Evolutionary conservation across 202 grass and related monocot species (phyloP), one percentile per base, ranked within the genome.

Genomic region (Setaria italica): DNA sequence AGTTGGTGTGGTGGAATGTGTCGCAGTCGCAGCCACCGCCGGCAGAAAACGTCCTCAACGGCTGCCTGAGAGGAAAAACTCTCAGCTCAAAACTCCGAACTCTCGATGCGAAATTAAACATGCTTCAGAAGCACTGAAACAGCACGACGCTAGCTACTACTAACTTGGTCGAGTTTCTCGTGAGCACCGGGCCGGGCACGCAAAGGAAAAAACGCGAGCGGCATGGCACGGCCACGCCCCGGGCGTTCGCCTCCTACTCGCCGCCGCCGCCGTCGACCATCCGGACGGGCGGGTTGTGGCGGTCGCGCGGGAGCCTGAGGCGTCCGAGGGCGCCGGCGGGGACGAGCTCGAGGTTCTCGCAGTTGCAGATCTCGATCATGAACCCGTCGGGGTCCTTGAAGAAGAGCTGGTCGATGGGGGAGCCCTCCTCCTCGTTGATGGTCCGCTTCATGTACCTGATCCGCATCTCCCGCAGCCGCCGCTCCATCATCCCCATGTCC

Each of bases 351-450:
- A 94, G 88, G 86, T 92, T 97, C 89, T 99, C 91, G 62, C 96
- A 99, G 86, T 99, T 95, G 90, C 93, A 99, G 72, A 99, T 77
- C 90, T 99, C 96, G 49, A 99, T 94, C 96, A 99, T 99, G 81
- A 95, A 98, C 50, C 93, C 90, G 55, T 95, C 90, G 0, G 96
- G 96, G 63, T 99, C 93, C 76, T 95, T 91, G 84, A 99, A 99
- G 88, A 99, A 99, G 75, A 95, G 81, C 85, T 95, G 94, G 86
- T 95, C 87, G 78, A 95, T 93, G 32, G 87, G 91, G 29, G 91
- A 84, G 0, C 82, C 91, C 54, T 95, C 90, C 63, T 93, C 94
- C 86, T 93, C 94, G 58, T 93, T 93, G 72, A 96, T 92, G 4
- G 88, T 97, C 84, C 94, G 81, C 63, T 90, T 94, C 86, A 88